Base-by-base conservation (phyloP, 495 filamentous ascomycete species). In the Aspergillus biplanus region DNA sequence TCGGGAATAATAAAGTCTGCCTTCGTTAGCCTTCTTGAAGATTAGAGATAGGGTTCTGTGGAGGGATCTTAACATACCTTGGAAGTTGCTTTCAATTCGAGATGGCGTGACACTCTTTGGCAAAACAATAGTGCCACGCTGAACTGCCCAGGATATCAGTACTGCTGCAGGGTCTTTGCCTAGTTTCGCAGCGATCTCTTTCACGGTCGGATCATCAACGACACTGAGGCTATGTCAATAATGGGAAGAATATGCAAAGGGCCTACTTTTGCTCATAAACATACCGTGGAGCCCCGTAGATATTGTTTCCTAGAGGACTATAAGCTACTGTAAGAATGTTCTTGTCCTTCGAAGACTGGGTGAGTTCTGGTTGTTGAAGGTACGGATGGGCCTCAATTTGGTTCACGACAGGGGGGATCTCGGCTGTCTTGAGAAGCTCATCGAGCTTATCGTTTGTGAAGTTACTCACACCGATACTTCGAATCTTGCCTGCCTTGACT, bases 361-460 rank as follows among this genome's bases (percentile, higher is more conserved):
- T 52, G 18, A 96, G 80, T 12, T 74, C 73, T 0, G 76, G 73
- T 70, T 89, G 91, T 69, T 93, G 90, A 33, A 97, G 80, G 72
- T 95, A 96, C 0, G 91, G 88, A 70, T 95, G 90, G 65, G 86
- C 92, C 73, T 97, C 92, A 67, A 96, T 90, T 78, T 96, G 91
- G 78, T 96, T 96, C 64, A 90, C 83, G 27, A 82, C 89, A 0
- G 92, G 92, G 32, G 78, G 73, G 42, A 86, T 73, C 57, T 78
- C 85, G 7, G 88, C 87, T 0, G 83, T 89, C 59, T 84, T 75
- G 8, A 95, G 77, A 33, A 89, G 82, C 4, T 85, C 80, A 67
- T 91, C 82, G 39, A 92, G 78, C 65, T 92, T 82, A 44, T 81
- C 71, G 8, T 82, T 74, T 2, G 89, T 78, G 75, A 87, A 94